Base-by-base conservation (phyloP, 192 early-diverging fungal species). In the Backusella macrospora region DNA sequence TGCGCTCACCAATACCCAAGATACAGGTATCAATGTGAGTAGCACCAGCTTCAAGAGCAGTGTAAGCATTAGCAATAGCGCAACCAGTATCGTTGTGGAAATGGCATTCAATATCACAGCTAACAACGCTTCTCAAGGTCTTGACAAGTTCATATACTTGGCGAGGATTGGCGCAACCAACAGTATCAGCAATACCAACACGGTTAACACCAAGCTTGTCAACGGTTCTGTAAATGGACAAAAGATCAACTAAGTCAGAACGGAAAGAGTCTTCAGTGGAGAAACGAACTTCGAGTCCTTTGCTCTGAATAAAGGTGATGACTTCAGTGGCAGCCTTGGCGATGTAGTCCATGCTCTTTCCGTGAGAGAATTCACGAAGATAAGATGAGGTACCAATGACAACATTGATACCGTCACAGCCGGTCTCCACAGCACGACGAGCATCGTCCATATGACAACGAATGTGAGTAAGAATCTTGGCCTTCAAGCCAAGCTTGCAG, bases 51-150 rank as follows among this genome's bases (percentile, higher is more conserved):
- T 98, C 96, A 62, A 99, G 85, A 5, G 96, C 96, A 38, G 96
- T 94, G 74, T 96, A 97, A 44, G 98, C 95, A 80, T 99, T 99
- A 55, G 96, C 98, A 73, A 98, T 97, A 26, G 96, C 96, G 79
- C 98, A 99, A 40, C 96, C 96, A 29, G 98, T 99, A 83, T 99
- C 97, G 81, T 99, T 95, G 86, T 99, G 98, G 92, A 99, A 99
- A 81, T 99, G 98, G 84, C 94, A 95, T 84, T 99, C 98, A 76
- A 99, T 99, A 78, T 99, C 98, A 81, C 96, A 98, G 45, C 92
- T 96, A 15, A 99, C 95, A 43, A 99, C 95, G 59, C 91, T 89
- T 69, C 98, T 90, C 39, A 99, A 86, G 18, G 98, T 99, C 78
- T 94, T 90, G 72, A 99, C 96, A 42, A 99, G 90, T 67, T 99